Conservation (phyloP, 1,284 basidiomycete species). For the Puccinia horiana region DNA sequence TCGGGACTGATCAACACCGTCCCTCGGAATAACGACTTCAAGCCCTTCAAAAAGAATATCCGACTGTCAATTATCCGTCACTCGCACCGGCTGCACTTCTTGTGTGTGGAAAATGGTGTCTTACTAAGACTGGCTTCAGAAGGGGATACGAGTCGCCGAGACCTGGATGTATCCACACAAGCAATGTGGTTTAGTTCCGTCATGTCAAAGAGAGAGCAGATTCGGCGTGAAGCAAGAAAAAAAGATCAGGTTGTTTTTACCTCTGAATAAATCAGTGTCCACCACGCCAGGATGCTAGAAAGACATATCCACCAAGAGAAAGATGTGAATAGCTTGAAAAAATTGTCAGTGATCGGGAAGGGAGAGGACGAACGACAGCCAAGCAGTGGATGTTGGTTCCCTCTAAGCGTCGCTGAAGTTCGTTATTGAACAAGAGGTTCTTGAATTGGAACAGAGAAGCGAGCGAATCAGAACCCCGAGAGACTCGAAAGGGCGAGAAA, state of each 20-base stretch:
- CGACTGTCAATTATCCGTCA: background rate
- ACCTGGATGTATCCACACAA: background rate
- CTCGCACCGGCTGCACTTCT: too few species aligned
- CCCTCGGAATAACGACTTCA: constrained; percentile 2
- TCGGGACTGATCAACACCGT: constrained; percentile 19
- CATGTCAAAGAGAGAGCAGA: constrained; percentile 3
- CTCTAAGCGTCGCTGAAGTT: constrained; percentile 28
- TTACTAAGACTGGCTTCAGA: constrained; percentile 5
- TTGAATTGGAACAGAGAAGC: background rate
- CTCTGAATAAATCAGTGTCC: constrained; percentile 35
- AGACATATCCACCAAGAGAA: background rate
- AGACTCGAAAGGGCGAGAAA: background rate
- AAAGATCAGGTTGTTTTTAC: background rate
- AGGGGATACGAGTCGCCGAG: constrained; percentile 4
- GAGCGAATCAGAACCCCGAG: background rate
- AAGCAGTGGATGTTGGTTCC: constrained; percentile 41
- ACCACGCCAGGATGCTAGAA: constrained; percentile 43
- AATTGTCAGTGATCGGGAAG: too few species aligned
- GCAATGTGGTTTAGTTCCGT: background rate
- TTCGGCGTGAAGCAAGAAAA: background rate
- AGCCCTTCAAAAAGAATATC: background rate
- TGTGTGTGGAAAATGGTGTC: background rate
- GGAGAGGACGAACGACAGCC: constrained; percentile 26
- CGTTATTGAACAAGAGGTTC: constrained; percentile 46
- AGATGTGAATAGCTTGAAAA: background rate